A percentile compares a stretch with the other conserved stretches of the same genome.
These are phyloP conservation scores for Kodamaea jinghongensis DNA, from an alignment of 805 yeast species.

Conservation along the genomic window DNA sequence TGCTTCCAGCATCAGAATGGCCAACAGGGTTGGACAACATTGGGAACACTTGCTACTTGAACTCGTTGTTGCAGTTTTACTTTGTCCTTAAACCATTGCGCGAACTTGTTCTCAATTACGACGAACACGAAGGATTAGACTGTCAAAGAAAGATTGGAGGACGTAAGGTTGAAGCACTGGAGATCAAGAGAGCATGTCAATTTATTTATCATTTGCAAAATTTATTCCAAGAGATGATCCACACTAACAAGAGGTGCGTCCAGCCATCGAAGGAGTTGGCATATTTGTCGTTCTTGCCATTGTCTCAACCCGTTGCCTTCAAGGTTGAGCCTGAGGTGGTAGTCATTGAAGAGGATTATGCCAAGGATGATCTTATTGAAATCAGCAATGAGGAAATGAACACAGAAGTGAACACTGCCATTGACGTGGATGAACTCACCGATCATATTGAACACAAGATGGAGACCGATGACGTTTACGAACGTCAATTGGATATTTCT, in stretches of 20 bases:
- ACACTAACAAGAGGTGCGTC: conserved; percentile 59
- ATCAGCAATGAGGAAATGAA: background rate
- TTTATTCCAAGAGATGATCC: conserved; percentile 68
- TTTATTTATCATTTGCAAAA: conserved; percentile 72
- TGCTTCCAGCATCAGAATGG: conserved; percentile 63
- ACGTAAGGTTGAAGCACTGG: conserved; percentile 71
- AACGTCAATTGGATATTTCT: background rate
- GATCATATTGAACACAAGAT: background rate
- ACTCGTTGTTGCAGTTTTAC: conserved; percentile 86
- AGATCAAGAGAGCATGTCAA: conserved; percentile 77
- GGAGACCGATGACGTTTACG: too few relatives aligned
- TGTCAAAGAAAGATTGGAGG: conserved; percentile 76
- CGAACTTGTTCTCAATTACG: conserved; percentile 57
- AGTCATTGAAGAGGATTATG: background rate
- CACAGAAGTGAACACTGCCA: background rate
- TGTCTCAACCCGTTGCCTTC: conserved; percentile 63
- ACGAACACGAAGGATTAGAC: conserved; percentile 23
- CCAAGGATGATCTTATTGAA: background rate
- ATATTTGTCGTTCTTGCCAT: conserved; percentile 78
- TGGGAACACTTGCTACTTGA: conserved; percentile 79
- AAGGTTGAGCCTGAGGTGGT: conserved; percentile 23
- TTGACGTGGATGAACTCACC: background rate
- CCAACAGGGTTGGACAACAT: conserved; percentile 93
- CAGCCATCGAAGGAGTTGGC: conserved; percentile 84
- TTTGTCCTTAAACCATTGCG: conserved; percentile 83